These are phyloP conservation scores for Lepidium aucheri DNA, from an alignment of 345 rosid genomes.

Conservation along the genomic window DNA sequence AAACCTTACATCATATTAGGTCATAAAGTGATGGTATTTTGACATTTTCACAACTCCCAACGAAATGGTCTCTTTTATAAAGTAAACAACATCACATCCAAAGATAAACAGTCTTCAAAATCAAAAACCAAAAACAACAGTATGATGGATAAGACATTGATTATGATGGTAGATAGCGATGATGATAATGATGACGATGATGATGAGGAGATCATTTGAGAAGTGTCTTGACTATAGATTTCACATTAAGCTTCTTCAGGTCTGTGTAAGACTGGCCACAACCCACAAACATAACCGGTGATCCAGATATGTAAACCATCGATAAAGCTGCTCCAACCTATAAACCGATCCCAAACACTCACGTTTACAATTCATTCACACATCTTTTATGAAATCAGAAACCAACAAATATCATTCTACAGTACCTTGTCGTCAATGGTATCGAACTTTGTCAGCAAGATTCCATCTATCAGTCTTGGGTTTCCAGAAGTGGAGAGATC, in stretches of 20 bases:
- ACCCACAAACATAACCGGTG: constrained; percentile 99
- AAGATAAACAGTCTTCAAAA: constrained; percentile 32
- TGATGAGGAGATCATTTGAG: constrained; percentile 50
- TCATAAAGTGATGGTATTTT: not conserved
- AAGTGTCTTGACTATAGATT: constrained; percentile 84
- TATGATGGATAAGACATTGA: constrained; percentile 17
- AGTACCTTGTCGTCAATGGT: constrained; percentile 93
- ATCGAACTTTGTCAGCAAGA: constrained; percentile 90
- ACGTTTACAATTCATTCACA: not conserved
- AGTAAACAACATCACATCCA: constrained; percentile 14
- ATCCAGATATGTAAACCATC: constrained; percentile 92
- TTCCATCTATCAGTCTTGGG: constrained; percentile 84
- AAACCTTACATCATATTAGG: not conserved
- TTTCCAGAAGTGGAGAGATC: constrained; percentile 72
- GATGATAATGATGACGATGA: not conserved
- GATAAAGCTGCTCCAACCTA: constrained; percentile 98
- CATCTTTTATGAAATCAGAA: not conserved
- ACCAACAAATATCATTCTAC: not conserved
- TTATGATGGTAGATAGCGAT: not conserved
- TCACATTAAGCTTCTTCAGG: constrained; percentile 85
- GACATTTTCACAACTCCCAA: no score
- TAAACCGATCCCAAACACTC: constrained; percentile 6
- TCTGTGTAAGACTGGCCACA: constrained; percentile 97
- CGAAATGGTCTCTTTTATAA: not conserved
- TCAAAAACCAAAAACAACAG: constrained; percentile 11